phyloP scores from a whole-genome alignment of 2,329 filamentous ascomycete species.

The Alternaria rosae region DNA sequence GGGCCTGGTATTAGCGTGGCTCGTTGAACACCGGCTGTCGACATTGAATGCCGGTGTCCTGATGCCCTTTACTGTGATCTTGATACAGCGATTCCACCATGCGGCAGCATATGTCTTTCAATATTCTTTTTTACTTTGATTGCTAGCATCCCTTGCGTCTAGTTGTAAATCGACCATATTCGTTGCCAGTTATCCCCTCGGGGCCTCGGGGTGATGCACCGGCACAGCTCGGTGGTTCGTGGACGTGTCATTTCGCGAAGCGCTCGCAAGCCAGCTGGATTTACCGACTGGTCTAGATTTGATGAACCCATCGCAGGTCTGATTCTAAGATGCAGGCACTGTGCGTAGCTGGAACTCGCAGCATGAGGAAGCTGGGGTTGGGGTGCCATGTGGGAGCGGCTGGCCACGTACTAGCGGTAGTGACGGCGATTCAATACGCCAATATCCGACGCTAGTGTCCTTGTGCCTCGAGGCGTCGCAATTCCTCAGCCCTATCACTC shows the following conservation, averaged over 20 bases:
- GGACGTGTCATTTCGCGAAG: background rate
- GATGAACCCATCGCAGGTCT: background rate
- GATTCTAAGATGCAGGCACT: background rate
- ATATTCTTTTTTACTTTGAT: background rate
- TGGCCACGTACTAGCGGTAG: background rate
- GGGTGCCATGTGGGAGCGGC: background rate
- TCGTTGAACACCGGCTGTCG: background rate
- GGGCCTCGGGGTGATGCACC: too few relatives aligned
- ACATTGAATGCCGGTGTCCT: background rate
- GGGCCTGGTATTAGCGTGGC: background rate
- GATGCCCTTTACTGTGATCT: background rate
- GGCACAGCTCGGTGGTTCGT: background rate
- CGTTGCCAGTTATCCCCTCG: too few relatives aligned
- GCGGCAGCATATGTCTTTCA: background rate
- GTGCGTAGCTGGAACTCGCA: background rate
- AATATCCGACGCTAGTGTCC: background rate
- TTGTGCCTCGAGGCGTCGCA: background rate
- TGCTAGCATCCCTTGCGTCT: background rate
- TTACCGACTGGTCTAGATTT: background rate
- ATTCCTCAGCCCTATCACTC: background rate
- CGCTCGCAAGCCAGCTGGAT: background rate
- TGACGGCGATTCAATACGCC: background rate
- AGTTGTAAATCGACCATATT: too few relatives aligned
- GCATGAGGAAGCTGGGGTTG: background rate
- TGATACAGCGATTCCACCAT: background rate